Evolutionary conservation across 441 rosid genomes (phyloP).

Genomic region (Corymbia citriodora): DNA sequence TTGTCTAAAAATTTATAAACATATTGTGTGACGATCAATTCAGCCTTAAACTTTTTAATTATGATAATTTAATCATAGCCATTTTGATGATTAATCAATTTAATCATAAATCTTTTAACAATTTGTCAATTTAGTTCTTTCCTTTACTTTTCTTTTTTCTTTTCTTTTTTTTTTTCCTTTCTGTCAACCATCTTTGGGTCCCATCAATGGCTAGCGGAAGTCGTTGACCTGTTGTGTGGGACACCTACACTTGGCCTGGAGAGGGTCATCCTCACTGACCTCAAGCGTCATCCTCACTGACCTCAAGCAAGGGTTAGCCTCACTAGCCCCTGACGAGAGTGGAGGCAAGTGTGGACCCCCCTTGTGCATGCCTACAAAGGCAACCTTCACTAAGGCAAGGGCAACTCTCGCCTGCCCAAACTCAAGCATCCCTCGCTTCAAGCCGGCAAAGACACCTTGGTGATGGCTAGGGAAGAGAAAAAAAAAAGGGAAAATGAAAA

Average conservation of each 20-base stretch:
- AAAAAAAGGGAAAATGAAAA: too few species aligned
- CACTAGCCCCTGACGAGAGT: not conserved
- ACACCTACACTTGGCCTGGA: rapidly evolving
- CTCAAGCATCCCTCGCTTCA: not conserved
- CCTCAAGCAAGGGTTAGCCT: rapidly evolving
- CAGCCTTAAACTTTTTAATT: too few species aligned
- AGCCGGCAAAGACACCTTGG: rapidly evolving
- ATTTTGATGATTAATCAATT: not conserved
- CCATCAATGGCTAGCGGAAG: rapidly evolving
- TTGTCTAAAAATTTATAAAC: too few species aligned
- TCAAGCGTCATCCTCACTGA: rapidly evolving
- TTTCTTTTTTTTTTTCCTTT: not conserved
- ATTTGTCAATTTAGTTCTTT: not conserved
- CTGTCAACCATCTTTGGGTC: rapidly evolving
- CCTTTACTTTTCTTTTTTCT: not conserved
- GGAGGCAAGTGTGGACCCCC: rapidly evolving
- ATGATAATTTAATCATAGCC: rapidly evolving
- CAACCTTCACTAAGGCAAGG: not conserved
- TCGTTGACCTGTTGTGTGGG: not conserved
- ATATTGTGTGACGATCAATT: too few species aligned
- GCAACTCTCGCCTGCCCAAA: not conserved
- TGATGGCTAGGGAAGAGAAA: not conserved
- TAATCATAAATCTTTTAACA: too few species aligned
- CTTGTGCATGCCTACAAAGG: rapidly evolving
- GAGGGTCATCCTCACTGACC: rapidly evolving